Conservation (phyloP, 2,329 filamentous ascomycete species). For the Botrytis fragariae region DNA sequence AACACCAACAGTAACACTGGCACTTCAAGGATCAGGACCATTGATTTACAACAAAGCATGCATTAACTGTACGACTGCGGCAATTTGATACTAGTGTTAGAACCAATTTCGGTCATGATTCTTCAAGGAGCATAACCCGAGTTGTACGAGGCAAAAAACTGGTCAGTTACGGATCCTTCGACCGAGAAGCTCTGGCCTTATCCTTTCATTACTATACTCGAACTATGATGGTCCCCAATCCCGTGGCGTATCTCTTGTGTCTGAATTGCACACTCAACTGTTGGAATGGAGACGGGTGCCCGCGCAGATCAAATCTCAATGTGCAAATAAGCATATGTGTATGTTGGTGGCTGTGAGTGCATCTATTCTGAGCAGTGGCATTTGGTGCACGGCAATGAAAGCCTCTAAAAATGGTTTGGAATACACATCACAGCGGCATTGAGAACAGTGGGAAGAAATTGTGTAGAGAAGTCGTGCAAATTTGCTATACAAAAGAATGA, state of each 20-base stretch:
- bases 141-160: neutral
- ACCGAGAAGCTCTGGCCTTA: neutral
- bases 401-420: neutral
- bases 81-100: neutral
- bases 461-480: constrained; percentile 13
- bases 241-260: neutral
- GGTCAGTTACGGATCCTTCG: neutral
- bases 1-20: neutral
- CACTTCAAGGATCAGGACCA: neutral
- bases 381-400: neutral
- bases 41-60: constrained; percentile 9
- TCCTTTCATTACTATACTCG: neutral
- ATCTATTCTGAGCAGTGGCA: neutral
- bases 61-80: neutral
- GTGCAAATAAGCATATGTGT: neutral
- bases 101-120: neutral
- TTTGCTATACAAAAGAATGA: constrained; percentile 13
- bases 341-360: neutral
- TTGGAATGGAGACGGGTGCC: neutral
- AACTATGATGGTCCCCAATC: neutral
- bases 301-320: neutral
- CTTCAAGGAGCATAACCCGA: neutral
- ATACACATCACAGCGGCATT: neutral
- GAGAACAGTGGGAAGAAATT: neutral
- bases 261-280: neutral